A percentile compares a stretch with the other conserved stretches of the same genome.
These are phyloP conservation scores for Paramecium octaurelia DNA, from an alignment of 73 alveolate species.

Conservation along the genomic window DNA sequence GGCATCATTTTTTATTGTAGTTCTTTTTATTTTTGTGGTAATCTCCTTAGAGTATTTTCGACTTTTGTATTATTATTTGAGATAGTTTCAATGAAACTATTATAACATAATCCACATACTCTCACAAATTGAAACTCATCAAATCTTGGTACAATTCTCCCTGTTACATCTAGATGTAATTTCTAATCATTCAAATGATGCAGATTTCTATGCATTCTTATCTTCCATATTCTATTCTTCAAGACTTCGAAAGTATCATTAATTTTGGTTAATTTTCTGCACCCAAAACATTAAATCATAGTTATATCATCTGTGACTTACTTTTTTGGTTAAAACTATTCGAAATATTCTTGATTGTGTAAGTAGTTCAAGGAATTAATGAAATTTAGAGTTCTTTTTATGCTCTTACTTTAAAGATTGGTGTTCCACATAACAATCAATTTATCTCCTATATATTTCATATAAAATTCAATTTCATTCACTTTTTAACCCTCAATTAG, in stretches of 20 bases:
- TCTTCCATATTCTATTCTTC: neutral
- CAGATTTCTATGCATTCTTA: neutral
- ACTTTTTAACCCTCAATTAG: neutral
- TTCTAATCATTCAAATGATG: constrained; percentile 11
- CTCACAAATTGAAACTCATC: neutral
- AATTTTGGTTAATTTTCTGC: neutral
- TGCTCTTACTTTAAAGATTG: neutral
- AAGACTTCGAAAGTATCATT: neutral
- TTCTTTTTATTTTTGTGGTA: neutral
- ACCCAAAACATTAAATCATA: neutral
- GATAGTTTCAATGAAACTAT: neutral
- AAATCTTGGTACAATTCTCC: neutral
- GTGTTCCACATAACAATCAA: neutral
- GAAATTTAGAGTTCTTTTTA: neutral
- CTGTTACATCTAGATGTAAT: neutral
- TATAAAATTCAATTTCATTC: neutral
- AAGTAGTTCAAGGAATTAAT: neutral
- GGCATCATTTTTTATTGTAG: neutral
- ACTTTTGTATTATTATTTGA: neutral
- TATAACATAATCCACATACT: constrained; percentile 11
- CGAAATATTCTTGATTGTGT: neutral
- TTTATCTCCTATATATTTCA: neutral
- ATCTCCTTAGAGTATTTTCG: neutral
- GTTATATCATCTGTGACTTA: neutral
- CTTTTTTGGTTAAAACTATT: neutral